Base-by-base conservation (phyloP, 2,329 filamentous ascomycete species). In the Talaromyces sp. region DNA sequence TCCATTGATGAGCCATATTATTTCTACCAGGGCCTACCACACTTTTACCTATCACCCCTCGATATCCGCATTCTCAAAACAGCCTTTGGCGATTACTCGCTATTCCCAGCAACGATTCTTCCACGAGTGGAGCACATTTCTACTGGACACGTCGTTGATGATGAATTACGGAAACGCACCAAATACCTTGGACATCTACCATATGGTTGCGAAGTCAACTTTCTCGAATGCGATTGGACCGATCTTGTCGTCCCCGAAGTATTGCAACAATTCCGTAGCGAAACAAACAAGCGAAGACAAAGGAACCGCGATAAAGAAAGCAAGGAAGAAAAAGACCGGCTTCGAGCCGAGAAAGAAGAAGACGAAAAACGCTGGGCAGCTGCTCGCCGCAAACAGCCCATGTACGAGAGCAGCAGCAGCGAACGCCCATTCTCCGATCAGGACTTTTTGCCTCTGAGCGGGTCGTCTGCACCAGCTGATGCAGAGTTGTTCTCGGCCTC, bases 161-260 rank as follows among this genome's bases (percentile, higher is more conserved):
- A 96, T 69, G 87, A 88, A 17, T 75, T 96, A 58, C 86, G 93
- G 54, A 92, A 90, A 71, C 85, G 92, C 33, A 88, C 91, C 60
- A 96, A 95, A 72, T 97, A 96, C 66, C 83, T 97, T 3, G 86
- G 86, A 0, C 93, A 97, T 74, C 82, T 97, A 6, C 93, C 93
- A 0, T 87, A 90, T 57, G 93, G 93, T n/a, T 96, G 92, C 72
- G 89, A 96, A 66, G 90, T 97, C 49, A 92, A 84, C 66, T 96
- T 96, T 69, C 76, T 97, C 1, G 93, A 97, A 76, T 97, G 93
- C 71, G 92, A 97, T 73, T 97, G 93, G 93, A 92, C 91, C 3
- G 92, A 96, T 66, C 90, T 95, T 42, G 90, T 97, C 5, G 83
- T 87, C 3, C 82, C 87, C 0, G 88, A 91, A 57, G 84, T 91